Base-by-base conservation (phyloP, 73 alveolate species). In the Effrenium voratum region DNA sequence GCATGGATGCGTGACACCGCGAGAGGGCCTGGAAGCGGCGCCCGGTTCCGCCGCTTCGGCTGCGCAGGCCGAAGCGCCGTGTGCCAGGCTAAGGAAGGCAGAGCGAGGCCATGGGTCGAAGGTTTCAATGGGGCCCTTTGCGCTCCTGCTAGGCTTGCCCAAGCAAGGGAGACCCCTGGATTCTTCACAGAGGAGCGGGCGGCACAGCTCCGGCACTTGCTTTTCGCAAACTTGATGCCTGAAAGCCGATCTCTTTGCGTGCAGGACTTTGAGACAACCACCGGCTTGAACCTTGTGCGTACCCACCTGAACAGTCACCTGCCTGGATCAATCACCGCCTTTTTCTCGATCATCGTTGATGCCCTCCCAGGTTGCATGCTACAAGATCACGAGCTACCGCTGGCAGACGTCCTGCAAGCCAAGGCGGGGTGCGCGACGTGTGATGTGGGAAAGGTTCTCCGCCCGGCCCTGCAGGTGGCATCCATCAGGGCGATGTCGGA, bases 401-500 rank as follows among this genome's bases (percentile, higher is more conserved):
- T 90, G 34, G 46, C 97, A 30, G 97, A 90, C 26, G 80, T 90
- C 44, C 76, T 90, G 60, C 97, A 90, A 47, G 97, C 97, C 50
- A 90, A 90, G 87, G 97, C 87, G 15, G 44, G 44, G 80, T 68
- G 80, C 47, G 15, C 45, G 26, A 28, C 22, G 47, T n/a, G 80
- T 34, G 43, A n/a, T 68, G 47, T 68, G 80, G 41, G 44, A 22
- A 68, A 40, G 44, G n/a, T 22, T 43, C 38, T 72, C 47, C 63
- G 38, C 28, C 30, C n/a, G 38, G 3, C 41, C 70, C 2, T 36
- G 55, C 40, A 90, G 97, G 97, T 70, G 46, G 43, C 77, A 34
- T 86, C 97, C 38, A 47, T 90, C 59, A 77, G 97, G 87, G 97
- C 97, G 30, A 90, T 90, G 97, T 86, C 76, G 36, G 97, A 90